Evolutionary conservation across 129 eudicot genomes (phyloP).

Genomic region (Heracleum sosnowskyi): DNA sequence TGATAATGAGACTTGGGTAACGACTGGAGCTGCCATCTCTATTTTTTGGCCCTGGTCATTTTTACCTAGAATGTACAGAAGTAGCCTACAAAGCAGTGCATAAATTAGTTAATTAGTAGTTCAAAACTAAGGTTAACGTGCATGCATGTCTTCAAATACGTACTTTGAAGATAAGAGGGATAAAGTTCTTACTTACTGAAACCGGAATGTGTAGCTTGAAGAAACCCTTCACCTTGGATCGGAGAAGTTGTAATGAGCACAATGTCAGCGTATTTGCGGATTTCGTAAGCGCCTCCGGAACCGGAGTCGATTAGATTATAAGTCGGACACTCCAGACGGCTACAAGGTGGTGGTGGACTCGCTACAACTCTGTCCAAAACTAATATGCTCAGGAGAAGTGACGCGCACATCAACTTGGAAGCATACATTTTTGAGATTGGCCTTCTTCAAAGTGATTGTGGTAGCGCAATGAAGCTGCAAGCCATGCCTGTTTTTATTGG

Average conservation of each 20-base stretch:
- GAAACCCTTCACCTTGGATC: too few relatives aligned
- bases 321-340: background rate
- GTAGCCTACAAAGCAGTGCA: background rate
- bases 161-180: background rate
- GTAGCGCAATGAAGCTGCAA: background rate
- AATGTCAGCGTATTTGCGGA: background rate
- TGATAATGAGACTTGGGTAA: conserved; percentile 5
- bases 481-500: background rate
- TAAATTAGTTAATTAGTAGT: background rate
- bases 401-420: background rate
- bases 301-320: background rate
- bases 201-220: background rate
- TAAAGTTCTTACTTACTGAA: background rate
- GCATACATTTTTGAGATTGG: background rate
- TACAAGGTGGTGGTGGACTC: background rate
- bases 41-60: background rate
- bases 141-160: background rate
- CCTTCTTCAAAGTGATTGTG: background rate
- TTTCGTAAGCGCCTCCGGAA: background rate
- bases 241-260: conserved; percentile 6
- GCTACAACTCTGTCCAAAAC: background rate
- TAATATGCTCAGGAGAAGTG: background rate
- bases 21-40: conserved; percentile 4
- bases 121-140: background rate
- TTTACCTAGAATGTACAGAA: background rate